Conservation (phyloP, 148 eudicot genomes). For the Vaccinium darrowii region DNA sequence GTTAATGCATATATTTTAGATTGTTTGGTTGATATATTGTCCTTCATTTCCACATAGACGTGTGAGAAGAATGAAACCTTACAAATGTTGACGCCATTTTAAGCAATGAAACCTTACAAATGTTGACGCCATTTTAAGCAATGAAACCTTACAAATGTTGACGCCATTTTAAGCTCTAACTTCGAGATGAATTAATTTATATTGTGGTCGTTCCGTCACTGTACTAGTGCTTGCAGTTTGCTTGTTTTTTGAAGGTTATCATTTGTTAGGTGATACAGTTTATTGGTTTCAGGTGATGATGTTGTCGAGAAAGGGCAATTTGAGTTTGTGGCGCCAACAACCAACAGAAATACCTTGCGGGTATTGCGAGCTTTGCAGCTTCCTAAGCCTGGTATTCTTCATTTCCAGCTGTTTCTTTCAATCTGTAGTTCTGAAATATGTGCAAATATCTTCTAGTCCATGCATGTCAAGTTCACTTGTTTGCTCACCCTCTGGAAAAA, state of each 20-base stretch:
- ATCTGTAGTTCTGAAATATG: background rate
- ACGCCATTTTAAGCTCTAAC: background rate
- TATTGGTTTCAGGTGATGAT: constrained; percentile 45
- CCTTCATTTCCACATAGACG: background rate
- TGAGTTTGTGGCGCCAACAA: constrained; percentile 92
- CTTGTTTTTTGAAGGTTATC: background rate
- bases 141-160: background rate
- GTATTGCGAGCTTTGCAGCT: constrained; percentile 97
- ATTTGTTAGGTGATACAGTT: constrained; percentile 4
- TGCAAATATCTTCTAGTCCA: background rate
- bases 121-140: background rate
- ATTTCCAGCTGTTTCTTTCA: background rate
- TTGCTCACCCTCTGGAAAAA: background rate
- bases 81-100: background rate
- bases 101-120: background rate
- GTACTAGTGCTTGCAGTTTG: background rate
- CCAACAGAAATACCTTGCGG: constrained; percentile 77
- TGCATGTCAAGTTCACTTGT: background rate
- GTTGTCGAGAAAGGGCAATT: constrained; percentile 49
- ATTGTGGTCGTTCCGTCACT: background rate
- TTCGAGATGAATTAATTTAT: background rate
- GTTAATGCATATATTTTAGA: background rate
- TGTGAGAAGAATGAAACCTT: background rate
- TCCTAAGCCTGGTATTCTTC: constrained; percentile 68
- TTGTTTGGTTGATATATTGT: background rate